Evolutionary conservation across 805 yeast genomes (phyloP), one percentile per base, ranked within the genome.

Genomic region (Pichia scutulata): DNA sequence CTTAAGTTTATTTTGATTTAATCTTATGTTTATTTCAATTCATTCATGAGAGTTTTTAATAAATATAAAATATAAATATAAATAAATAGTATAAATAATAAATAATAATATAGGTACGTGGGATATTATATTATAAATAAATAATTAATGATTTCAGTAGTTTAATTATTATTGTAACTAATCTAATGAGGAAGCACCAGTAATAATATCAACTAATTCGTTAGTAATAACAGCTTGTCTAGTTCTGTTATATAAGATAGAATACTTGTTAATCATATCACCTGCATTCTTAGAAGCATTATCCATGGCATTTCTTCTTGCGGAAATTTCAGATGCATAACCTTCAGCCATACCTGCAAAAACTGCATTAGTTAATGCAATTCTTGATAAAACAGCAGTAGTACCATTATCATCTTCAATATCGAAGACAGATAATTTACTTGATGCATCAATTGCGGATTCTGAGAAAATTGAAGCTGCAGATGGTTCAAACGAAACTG

Each of bases 251-350:
- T 93, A 93, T 74, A 93, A 83, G 72, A 93, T 93, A 61, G 98
- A 86, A 86, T 87, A 92, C 69, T 81, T 85, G 76, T 80, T 82
- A 70, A 93, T 93, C 98, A 93, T 93, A 66, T 93, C 99, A 76
- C 96, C 96, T 57, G 99, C 99, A 70, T 92, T 92, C 93, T 93
- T 92, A 62, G 97, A 89, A 57, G 99, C 99, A 69, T 93, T 93
- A 76, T 92, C 99, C 99, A 92, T 92, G 62, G 99, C 98, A 70
- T 89, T 92, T 83, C 99, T 90, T 84, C 99, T 90, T 54, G 99
- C 97, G 58, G 95, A 85, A 60, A 90, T 80, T 79, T 92, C 99
- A 52, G 98, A 87, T 55, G 98, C 97, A 73, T 92, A 90, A 73
- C 97, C 98, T 70, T 93, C 97, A 58, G 97, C 92, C 79, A 90